Base-by-base conservation (phyloP, 257 asterid species). In the Capsicum pubescens region DNA sequence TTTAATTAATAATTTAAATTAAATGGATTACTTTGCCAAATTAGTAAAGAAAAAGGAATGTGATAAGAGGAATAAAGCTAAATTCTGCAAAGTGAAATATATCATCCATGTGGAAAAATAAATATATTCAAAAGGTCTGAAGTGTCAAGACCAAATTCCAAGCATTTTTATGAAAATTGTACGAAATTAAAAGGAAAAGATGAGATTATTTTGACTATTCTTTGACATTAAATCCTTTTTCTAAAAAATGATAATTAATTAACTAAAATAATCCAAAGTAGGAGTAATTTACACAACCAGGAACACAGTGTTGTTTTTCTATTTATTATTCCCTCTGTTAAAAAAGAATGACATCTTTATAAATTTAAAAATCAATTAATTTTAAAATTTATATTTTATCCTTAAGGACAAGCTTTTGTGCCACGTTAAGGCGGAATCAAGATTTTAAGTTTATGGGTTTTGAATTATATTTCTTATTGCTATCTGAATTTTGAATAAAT, bases 71-170 rank as follows among this genome's bases (percentile, higher is more conserved):
- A 76, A 76, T 76, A 76, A 52, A 76, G 81, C 64, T 26, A 54
- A 52, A 76, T 14, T 26, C 81, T 48, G 57, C 44, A 48, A 74
- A 74, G 19, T 2, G 14, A 21, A 39, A 26, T 60, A 21, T 10
- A 63, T 63, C 69, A 26, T 63, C 32, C 26, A 69, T 16, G 32
- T 39, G 77, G 77, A 16, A 72, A 16, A 14, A 12, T 15, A 76
- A 50, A 76, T 8, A 50, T 21, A 16, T 52, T 74, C 15, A 76
- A 76, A 76, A 76, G 4, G 52, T 74, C 8, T 8, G 1, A 71
- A 71, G 79, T n/a, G 15, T 71, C 39, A 17, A 71, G 79, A 71
- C 79, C 58, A 71, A 44, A 42, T 71, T 19, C 13, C 79, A 46
- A 46, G 16, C 36, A 70, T 71, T 74, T 50, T 76, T 52, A 76